Base-by-base conservation (phyloP, 768 basidiomycete species). In the Hericium erinaceus region DNA sequence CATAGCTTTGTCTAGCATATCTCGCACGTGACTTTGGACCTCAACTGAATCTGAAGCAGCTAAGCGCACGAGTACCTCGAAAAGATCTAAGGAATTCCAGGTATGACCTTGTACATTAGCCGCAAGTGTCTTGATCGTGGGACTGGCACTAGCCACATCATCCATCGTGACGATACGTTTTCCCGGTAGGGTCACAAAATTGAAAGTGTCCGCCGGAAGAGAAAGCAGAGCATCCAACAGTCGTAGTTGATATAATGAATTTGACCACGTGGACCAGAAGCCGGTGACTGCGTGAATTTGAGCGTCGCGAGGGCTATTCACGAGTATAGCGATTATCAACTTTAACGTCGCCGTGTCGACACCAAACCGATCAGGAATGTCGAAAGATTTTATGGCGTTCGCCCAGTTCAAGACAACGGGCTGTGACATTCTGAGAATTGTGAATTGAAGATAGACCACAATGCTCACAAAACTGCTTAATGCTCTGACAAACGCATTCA, bases 21-120 rank as follows among this genome's bases (percentile, higher is more conserved):
- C 93, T 48, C 87, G 79, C 26, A 95, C 92, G 62, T 83, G 85
- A 57, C 74, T 79, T 24, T 84, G 80, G 26, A 93, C 83, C 54
- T 94, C 91, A 15, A 69, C 61, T 20, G 77, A 81, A 26, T 92
- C 87, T 2, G 84, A 82, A 58, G 85, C 84, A 2, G 88, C 86
- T 54, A 87, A 76, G 57, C 82, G 80, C n/a, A 95, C 86, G 2
- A 98, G 75, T 28, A 93, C 85, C 69, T 92, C 85, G 64, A 95
- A 90, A 44, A 98, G 74, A 64, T 97, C 92, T 9, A 93, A 74
- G 5, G 91, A 93, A 68, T 98, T 98, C 95, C 95, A 98, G 0
- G 92, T 88, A 62, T 91, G 86, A 2, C 86, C 86, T 69, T 98
- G 94, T 33, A 95, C 90, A 64, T 90, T 92, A 2, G 85, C 85